phyloP scores from a whole-genome alignment of 2,329 filamentous ascomycete species.

The Chaetomiaceae sp. region DNA sequence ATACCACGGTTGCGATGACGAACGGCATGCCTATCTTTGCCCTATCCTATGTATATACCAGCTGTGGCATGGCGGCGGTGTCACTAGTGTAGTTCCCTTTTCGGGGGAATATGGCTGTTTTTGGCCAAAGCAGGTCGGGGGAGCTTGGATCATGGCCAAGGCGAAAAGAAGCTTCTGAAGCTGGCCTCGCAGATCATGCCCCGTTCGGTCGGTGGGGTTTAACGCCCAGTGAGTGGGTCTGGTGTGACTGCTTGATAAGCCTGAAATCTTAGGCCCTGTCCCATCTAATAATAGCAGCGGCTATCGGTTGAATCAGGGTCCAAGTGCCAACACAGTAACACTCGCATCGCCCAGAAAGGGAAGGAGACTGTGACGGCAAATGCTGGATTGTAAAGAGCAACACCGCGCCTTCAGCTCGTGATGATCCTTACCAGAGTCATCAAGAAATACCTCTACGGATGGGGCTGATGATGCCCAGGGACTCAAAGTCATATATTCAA shows the following conservation, averaged over 20 bases:
- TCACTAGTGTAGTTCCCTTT: not conserved
- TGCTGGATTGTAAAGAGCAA: slow-evolving; percentile 1
- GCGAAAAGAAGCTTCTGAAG: not conserved
- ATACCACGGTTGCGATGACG: too few relatives aligned
- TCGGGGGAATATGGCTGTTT: too few relatives aligned
- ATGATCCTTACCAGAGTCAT: not conserved
- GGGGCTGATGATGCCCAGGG: not conserved
- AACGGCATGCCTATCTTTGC: too few relatives aligned
- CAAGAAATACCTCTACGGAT: not conserved
- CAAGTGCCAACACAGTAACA: not conserved
- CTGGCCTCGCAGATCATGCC: slow-evolving; percentile 10
- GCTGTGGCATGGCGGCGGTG: not conserved
- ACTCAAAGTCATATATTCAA: too few relatives aligned
- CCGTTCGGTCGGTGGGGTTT: not conserved
- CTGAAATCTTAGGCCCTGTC: slow-evolving; percentile 1
- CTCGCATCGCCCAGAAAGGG: too few relatives aligned
- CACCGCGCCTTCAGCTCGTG: not conserved
- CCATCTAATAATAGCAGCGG: slow-evolving; percentile 9
- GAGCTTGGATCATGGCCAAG: slow-evolving; percentile 1
- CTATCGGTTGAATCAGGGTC: not conserved
- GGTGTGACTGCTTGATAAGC: not conserved
- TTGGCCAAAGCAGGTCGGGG: not conserved
- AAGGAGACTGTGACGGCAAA: not conserved
- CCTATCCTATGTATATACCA: too few relatives aligned
- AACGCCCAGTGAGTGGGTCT: not conserved